Evolutionary conservation across 2,329 filamentous ascomycete genomes (phyloP), one percentile per base, ranked within the genome.

Genomic region (Domatiomyces catenatus): DNA sequence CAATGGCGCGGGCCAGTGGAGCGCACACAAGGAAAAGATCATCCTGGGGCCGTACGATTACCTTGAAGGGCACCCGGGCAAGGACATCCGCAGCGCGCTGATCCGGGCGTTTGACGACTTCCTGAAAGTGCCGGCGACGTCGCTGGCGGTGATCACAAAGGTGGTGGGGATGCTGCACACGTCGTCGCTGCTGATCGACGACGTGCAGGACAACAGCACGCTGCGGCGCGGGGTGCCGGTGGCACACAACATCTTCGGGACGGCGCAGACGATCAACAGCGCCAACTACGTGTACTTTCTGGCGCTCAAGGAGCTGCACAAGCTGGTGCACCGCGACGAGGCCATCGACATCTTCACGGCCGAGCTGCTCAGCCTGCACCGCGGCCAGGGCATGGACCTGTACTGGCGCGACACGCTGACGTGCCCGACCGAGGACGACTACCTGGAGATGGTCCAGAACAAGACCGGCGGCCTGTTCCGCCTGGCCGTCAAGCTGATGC

Each of bases 211-310:
- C 56, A 63, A 63, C 52, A 74, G 71, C 1, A 53, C 64, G n/a
- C 64, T 74, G 42, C 69, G 72, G 10, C 65, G 72, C 42, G 72
- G 72, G 4, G 61, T 67, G 4, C 71, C 73, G 1, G 69, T 71
- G 3, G 69, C 72, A 0, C 72, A 75, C 60, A 67, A 63, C 49
- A 69, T 75, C 46, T 75, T 72, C 57, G 73, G 73, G 46, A 66
- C 63, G 5, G 67, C 71, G 10, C 73, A 74, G 54, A 73, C 72
- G 1, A 75, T 75, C 60, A 75, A 75, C 61, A 70, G 67, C 8
- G 71, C 71, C 42, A 75, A 72, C 55, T 72, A 71, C 50, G 65
- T 69, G 18, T 74, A 71, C 54, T 71, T 74, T 50, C 60, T 69
- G 5, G 68, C 69, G 8, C 56, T 69, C 28, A 65, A 69, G 53